Base-by-base conservation (phyloP, 352 stramenopile genomes). In the Globisporangium nodosum region DNA sequence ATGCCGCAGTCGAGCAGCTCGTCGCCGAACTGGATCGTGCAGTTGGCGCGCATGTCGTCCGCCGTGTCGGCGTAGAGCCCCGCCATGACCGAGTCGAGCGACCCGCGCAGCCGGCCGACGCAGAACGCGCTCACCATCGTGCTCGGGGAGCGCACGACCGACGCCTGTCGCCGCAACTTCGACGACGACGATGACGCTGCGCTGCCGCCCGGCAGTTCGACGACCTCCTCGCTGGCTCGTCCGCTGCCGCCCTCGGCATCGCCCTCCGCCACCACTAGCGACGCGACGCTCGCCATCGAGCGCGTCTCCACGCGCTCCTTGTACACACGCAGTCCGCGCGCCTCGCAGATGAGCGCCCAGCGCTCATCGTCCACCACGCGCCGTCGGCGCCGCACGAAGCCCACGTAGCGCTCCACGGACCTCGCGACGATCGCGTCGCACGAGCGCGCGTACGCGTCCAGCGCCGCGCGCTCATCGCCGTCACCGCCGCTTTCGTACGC, bases 71-170 rank as follows among this genome's bases (percentile, higher is more conserved):
- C 69, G 55, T 87, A 83, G 37, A 88, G 64, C 8, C 76, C 78
- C 5, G 58, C 45, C 70, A 88, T 81, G 21, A 82, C 61, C 12
- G 71, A 62, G 16, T 80, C 70, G 24, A 88, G 60, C n/a, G 76
- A 72, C 0, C 78, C 78, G 4, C 55, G 37, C 13, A 84, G 39
- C 31, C 71, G 68, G 0, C 78, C 78, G 20, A 74, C 72, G 18
- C 76, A 78, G 30, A 88, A 87, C 16, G 76, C 78, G 27, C 68
- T 76, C 35, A 88, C 68, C 50, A 84, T 63, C 18, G 76, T 83
- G 15, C 68, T 63, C 30, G 58, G 57, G 13, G 61, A 53, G 16
- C 60, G 51, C 1, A 65, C 50, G 40, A 70, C 61, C 3, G 64
- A 75, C 15, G 11, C 53, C 39, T 9, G 42, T 4, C 18, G 20